Evolutionary conservation across 495 filamentous ascomycete species (phyloP).

Genomic region (Neurospora sp.): DNA sequence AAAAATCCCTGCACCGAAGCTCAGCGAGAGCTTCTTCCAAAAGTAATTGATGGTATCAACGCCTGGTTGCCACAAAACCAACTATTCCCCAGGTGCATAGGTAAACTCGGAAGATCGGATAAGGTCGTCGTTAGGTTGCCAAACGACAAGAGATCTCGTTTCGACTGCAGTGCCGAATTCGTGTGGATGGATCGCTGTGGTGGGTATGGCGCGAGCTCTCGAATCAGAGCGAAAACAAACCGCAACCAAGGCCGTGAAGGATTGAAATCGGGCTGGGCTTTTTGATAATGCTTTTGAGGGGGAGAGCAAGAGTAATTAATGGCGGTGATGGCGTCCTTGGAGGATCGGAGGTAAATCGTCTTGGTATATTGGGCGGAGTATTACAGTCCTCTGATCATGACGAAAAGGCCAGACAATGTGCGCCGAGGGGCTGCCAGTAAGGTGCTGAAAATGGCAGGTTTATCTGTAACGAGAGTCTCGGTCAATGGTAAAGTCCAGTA

Average conservation of each 20-base stretch:
- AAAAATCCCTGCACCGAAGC: neutral
- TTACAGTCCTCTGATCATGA: neutral
- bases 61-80: neutral
- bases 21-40: neutral
- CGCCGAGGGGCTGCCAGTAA: neutral
- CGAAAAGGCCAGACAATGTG: neutral
- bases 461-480: neutral
- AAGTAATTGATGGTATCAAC: neutral
- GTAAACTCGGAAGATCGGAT: neutral
- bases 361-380: neutral
- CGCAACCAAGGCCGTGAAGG: neutral
- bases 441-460: neutral
- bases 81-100: neutral
- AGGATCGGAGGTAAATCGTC: neutral
- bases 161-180: neutral
- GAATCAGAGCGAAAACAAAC: slow-evolving; percentile 10
- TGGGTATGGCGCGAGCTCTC: slow-evolving; percentile 10
- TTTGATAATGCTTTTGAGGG: neutral
- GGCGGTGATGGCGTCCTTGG: neutral
- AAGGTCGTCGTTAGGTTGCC: neutral
- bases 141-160: neutral
- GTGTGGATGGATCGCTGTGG: neutral
- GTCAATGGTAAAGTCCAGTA: slow-evolving; percentile 23
- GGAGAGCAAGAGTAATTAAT: neutral
- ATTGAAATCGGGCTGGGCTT: neutral